Evolutionary conservation across 2,329 filamentous ascomycete genomes (phyloP).

Genomic region (Penicillium sp.): DNA sequence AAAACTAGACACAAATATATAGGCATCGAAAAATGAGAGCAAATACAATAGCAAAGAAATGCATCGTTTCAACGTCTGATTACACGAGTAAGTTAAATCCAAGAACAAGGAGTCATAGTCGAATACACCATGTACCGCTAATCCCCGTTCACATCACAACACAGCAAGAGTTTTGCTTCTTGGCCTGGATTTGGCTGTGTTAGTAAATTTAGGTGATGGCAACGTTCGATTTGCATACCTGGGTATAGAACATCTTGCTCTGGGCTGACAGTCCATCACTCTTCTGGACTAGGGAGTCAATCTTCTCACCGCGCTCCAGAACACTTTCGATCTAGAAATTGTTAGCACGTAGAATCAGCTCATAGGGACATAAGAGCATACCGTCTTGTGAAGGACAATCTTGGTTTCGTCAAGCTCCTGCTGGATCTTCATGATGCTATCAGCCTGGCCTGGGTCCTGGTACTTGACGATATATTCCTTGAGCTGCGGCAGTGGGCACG

Average conservation of each 20-base stretch:
- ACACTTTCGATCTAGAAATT: constrained; percentile 33
- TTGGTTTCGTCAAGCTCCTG: constrained; percentile 97
- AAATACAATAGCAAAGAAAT: constrained; percentile 4
- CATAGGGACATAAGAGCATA: constrained; percentile 51
- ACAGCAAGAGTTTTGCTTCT: constrained; percentile 80
- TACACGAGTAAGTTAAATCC: constrained; percentile 17
- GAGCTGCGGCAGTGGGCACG: constrained; percentile 68
- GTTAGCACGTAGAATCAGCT: constrained; percentile 42
- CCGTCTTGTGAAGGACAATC: constrained; percentile 91
- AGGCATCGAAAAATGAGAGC: not conserved
- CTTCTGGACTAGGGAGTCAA: constrained; percentile 90
- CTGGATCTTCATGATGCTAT: constrained; percentile 94
- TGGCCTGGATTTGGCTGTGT: constrained; percentile 53
- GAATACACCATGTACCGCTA: not conserved
- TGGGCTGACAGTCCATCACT: constrained; percentile 84
- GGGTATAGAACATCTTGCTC: constrained; percentile 96
- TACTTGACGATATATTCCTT: constrained; percentile 77
- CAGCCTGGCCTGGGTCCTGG: constrained; percentile 84
- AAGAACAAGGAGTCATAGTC: constrained; percentile 6
- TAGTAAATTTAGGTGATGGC: not conserved
- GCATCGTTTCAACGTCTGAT: constrained; percentile 14
- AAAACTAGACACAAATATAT: not conserved
- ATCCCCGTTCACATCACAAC: constrained; percentile 57
- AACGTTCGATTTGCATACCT: constrained; percentile 45
- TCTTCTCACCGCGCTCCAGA: constrained; percentile 90